phyloP scores from a whole-genome alignment of 495 filamentous ascomycete species.

The Aspergillus ellipticus region DNA sequence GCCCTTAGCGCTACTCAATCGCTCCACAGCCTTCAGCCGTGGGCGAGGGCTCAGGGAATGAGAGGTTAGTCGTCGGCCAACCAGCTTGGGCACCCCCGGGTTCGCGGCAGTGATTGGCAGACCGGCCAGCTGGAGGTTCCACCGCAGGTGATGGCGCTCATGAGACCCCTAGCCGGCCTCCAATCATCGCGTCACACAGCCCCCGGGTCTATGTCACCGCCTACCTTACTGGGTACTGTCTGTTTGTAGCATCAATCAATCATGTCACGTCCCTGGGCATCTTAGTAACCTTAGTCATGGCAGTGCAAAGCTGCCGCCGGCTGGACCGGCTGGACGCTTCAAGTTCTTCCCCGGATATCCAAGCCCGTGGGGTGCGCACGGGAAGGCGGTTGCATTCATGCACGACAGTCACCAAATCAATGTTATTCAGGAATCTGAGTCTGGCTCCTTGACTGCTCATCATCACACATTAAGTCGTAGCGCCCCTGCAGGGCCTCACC shows the following conservation, averaged over 20 bases:
- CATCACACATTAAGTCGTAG: slow-evolving; percentile 30
- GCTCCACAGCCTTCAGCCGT: background rate
- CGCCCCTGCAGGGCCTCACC: slow-evolving; percentile 8
- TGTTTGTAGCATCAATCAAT: background rate
- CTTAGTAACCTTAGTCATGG: slow-evolving; percentile 12
- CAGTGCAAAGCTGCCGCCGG: background rate
- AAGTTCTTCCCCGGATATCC: background rate
- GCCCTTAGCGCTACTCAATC: background rate
- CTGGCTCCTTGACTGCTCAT: slow-evolving; percentile 21
- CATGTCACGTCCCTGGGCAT: slow-evolving; percentile 5
- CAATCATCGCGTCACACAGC: background rate
- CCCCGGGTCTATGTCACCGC: slow-evolving; percentile 3
- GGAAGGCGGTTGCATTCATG: slow-evolving; percentile 5
- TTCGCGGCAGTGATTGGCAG: background rate
- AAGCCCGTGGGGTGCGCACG: background rate
- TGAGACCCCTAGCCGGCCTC: background rate
- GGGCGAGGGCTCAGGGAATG: background rate
- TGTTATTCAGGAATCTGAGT: slow-evolving; percentile 18
- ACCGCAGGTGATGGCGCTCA: background rate
- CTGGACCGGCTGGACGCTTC: too few relatives aligned
- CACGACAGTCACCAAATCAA: slow-evolving; percentile 16
- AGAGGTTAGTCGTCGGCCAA: slow-evolving; percentile 7
- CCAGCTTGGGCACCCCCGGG: background rate
- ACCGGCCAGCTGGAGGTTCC: background rate
- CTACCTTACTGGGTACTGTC: background rate